Conservation (phyloP, 192 early-diverging fungal species). For the Backusella luteola region DNA sequence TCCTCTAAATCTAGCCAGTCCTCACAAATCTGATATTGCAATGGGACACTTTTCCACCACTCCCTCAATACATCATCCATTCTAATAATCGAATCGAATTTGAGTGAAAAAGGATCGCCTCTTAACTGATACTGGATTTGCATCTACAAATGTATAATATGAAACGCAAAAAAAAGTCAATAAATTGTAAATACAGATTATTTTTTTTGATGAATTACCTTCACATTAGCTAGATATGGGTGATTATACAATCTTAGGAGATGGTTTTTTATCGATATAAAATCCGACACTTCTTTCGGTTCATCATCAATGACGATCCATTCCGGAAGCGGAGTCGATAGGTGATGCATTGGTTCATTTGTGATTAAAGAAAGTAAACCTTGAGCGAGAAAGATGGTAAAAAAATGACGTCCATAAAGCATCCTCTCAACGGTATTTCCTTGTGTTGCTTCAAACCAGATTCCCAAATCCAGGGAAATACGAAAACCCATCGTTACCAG, state of each 20-base stretch:
- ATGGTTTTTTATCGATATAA: neutral
- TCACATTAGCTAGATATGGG: neutral
- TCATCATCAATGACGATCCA: neutral
- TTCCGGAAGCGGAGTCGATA: neutral
- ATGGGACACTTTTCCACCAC: neutral
- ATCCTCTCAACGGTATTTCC: neutral
- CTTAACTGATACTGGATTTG: neutral
- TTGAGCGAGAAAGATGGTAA: neutral
- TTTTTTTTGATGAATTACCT: neutral
- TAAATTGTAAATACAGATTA: neutral
- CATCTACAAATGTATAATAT: neutral
- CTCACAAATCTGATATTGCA: neutral
- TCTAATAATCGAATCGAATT: neutral
- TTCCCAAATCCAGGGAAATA: neutral
- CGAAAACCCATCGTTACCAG: neutral
- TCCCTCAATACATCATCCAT: neutral
- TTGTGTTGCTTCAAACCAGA: neutral
- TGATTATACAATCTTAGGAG: neutral
- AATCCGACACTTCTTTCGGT: neutral
- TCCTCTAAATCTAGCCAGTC: neutral
- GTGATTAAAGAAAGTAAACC: neutral
- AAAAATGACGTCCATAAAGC: neutral
- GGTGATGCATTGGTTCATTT: neutral
- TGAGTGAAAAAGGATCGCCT: neutral
- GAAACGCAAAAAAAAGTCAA: too few species aligned